Evolutionary conservation across 176 grass and related monocot species (phyloP).

Genomic region (Ensete ventricosum): DNA sequence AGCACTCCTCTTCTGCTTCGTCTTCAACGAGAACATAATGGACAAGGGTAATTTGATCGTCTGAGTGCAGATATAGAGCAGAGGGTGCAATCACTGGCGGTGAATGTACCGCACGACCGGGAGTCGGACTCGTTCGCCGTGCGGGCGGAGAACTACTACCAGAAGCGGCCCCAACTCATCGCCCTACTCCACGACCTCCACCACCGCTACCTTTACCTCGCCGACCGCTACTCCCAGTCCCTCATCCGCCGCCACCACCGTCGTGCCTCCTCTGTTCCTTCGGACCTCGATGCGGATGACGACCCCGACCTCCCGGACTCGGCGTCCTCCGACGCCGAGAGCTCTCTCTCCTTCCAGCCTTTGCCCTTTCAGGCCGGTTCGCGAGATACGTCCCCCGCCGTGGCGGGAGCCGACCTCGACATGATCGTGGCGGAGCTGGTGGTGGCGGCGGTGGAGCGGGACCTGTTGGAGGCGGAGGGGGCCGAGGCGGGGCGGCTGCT

Average conservation of each 20-base stretch:
- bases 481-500: conserved; percentile 16
- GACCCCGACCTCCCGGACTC: conserved; percentile 28
- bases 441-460: conserved; percentile 34
- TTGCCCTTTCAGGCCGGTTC: neutral
- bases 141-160: conserved; percentile 77
- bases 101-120: conserved; percentile 32
- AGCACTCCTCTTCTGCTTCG: neutral
- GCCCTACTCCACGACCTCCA: conserved; percentile 68
- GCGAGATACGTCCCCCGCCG: neutral
- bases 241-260: conserved; percentile 6
- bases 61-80: conserved; percentile 57
- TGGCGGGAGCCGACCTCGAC: conserved; percentile 3
- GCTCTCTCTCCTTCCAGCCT: conserved; percentile 71
- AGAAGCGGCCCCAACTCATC: conserved; percentile 66
- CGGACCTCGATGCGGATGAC: conserved; percentile 18
- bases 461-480: conserved; percentile 44
- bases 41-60: neutral
- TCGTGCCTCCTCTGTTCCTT: conserved; percentile 1
- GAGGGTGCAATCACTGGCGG: conserved; percentile 53
- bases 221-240: conserved; percentile 65
- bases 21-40: neutral
- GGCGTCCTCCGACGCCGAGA: conserved; percentile 59
- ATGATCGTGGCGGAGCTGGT: conserved; percentile 57
- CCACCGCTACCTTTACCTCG: conserved; percentile 85
- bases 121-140: conserved; percentile 62